Evolutionary conservation across 2,329 filamentous ascomycete genomes (phyloP).

Genomic region (Neopestalotiopsis rosae): DNA sequence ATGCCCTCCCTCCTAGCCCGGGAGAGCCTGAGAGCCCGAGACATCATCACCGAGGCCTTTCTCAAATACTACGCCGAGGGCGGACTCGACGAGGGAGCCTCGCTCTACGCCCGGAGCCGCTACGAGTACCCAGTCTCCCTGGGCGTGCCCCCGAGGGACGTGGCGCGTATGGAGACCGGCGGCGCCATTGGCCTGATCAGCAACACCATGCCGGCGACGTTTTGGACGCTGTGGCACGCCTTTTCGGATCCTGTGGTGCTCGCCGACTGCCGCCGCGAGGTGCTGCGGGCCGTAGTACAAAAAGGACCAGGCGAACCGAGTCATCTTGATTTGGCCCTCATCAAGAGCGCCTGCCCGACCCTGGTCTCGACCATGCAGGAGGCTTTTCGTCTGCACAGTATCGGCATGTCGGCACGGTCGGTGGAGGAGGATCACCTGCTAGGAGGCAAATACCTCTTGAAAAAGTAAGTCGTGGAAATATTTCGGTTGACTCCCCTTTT

Average conservation of each 20-base stretch:
- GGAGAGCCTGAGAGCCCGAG: slow-evolving; percentile 16
- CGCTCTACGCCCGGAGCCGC: slow-evolving; percentile 16
- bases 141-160: slow-evolving; percentile 17
- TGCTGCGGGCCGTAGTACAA: neutral
- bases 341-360: slow-evolving; percentile 22
- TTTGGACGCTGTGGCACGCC: slow-evolving; percentile 23
- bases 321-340: slow-evolving; percentile 19
- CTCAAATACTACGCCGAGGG: slow-evolving; percentile 16
- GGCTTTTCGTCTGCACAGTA: slow-evolving; percentile 19
- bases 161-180: slow-evolving; percentile 18
- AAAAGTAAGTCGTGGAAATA: slow-evolving; percentile 20
- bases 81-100: slow-evolving; percentile 13
- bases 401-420: slow-evolving; percentile 13
- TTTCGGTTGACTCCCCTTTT: neutral
- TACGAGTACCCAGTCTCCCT: slow-evolving; percentile 13
- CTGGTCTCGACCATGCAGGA: slow-evolving; percentile 25
- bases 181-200: slow-evolving; percentile 18
- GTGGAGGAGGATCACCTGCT: slow-evolving; percentile 25
- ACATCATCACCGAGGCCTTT: slow-evolving; percentile 19
- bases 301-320: neutral
- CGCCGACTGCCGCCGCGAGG: slow-evolving; percentile 21
- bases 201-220: slow-evolving; percentile 23
- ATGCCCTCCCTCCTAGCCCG: slow-evolving; percentile 20
- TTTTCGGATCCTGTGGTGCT: slow-evolving; percentile 22
- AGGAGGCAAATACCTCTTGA: slow-evolving; percentile 25